Conservation (phyloP, 306 rosid genomes). For the Benincasa hispida region DNA sequence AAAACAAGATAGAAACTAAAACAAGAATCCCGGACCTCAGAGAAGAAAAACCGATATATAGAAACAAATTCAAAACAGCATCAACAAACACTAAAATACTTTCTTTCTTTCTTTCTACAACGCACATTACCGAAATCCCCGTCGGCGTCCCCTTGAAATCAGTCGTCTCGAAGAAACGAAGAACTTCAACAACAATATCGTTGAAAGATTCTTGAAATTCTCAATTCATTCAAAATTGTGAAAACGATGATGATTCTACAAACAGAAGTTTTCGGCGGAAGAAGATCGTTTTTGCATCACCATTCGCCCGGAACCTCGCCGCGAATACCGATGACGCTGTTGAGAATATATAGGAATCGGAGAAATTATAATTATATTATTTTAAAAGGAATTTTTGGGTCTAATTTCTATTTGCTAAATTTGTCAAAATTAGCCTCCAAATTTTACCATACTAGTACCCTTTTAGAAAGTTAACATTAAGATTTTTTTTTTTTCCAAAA, state of each 20-base stretch:
- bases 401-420: too few species aligned
- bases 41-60: background rate
- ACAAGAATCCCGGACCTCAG: background rate
- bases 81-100: background rate
- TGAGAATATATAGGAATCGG: constrained; percentile 8
- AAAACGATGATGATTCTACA: background rate
- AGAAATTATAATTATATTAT: background rate
- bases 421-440: too few species aligned
- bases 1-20: constrained; percentile 1
- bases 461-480: too few species aligned
- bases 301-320: background rate
- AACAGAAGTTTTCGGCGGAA: constrained; percentile 10
- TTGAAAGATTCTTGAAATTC: background rate
- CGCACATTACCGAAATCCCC: constrained; percentile 2
- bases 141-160: background rate
- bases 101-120: background rate
- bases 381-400: too few species aligned
- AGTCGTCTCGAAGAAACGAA: background rate
- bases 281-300: background rate
- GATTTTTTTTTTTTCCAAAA: too few species aligned
- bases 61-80: background rate
- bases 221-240: background rate
- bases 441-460: too few species aligned
- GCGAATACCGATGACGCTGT: background rate
- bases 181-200: background rate